Percentiles rank a stretch among this genome's conserved stretches.
phyloP scores from a whole-genome alignment of 495 filamentous ascomycete species.

The Astrothelium subdiscretum region DNA sequence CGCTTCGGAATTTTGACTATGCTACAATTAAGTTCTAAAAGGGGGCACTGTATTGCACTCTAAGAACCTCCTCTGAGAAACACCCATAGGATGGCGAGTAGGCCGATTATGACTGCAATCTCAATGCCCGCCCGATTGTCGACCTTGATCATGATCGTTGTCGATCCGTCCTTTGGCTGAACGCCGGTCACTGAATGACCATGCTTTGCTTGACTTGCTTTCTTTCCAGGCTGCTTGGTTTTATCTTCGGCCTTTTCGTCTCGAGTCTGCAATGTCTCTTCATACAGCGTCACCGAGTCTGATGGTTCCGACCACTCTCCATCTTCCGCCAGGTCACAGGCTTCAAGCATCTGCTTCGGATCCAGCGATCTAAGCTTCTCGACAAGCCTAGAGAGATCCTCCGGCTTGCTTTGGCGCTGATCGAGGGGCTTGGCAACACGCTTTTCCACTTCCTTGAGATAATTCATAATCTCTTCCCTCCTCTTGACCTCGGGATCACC shows the following conservation, averaged over 20 bases:
- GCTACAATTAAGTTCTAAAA: too few relatives aligned
- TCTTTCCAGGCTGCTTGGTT: background rate
- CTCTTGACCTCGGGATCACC: background rate
- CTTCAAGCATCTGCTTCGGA: background rate
- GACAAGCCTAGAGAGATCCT: background rate
- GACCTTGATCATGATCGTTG: background rate
- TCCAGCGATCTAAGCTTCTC: background rate
- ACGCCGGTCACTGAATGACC: background rate
- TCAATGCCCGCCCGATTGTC: background rate
- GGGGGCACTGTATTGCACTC: too few relatives aligned
- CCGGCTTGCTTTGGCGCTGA: background rate
- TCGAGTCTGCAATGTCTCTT: background rate
- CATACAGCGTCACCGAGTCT: background rate
- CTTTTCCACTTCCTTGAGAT: background rate
- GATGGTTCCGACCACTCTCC: background rate
- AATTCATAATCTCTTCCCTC: background rate
- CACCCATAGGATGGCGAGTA: background rate
- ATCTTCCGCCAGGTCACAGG: background rate
- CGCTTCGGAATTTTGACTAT: too few relatives aligned
- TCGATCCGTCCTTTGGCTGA: background rate
- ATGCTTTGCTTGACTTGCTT: background rate
- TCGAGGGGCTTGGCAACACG: background rate
- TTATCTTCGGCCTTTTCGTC: background rate
- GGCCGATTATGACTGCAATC: background rate
- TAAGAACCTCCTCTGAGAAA: too few relatives aligned